Conservation (phyloP, 257 asterid species). For the Vinca minor region DNA sequence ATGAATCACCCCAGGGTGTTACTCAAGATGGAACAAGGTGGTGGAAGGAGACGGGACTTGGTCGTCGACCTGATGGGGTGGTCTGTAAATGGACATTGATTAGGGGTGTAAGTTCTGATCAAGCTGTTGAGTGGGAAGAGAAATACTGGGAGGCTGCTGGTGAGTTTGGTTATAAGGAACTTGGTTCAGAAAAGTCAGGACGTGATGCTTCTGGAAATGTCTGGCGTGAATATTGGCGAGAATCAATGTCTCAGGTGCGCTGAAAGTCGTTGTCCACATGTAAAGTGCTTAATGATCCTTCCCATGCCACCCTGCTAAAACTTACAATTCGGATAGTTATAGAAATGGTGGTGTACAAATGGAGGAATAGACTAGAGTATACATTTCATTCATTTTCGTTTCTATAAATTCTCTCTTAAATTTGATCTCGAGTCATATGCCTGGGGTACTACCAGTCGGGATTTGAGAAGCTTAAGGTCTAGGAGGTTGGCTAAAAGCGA, state of each 20-base stretch:
- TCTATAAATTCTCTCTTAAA: not conserved
- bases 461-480: not conserved
- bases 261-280: not conserved
- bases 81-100: slow-evolving; percentile 76
- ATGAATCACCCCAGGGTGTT: slow-evolving; percentile 35
- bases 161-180: slow-evolving; percentile 84
- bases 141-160: slow-evolving; percentile 98
- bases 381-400: too few species aligned
- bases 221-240: slow-evolving; percentile 95
- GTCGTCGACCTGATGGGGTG: slow-evolving; percentile 75
- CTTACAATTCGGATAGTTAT: not conserved
- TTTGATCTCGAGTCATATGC: not conserved
- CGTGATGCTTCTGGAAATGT: slow-evolving; percentile 85
- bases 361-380: too few species aligned
- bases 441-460: not conserved
- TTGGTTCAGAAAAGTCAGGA: slow-evolving; percentile 97
- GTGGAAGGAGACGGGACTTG: slow-evolving; percentile 95
- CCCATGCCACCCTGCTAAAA: not conserved
- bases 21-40: slow-evolving; percentile 72
- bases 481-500: not conserved
- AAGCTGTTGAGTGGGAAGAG: slow-evolving; percentile 78
- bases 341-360: too few species aligned
- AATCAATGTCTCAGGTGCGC: slow-evolving; percentile 73
- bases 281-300: not conserved
- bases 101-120: slow-evolving; percentile 71